Percentiles rank a stretch among this genome's conserved stretches.
Evolutionary conservation across 75 land plant species (phyloP).

Genomic region (Pinus taeda): DNA sequence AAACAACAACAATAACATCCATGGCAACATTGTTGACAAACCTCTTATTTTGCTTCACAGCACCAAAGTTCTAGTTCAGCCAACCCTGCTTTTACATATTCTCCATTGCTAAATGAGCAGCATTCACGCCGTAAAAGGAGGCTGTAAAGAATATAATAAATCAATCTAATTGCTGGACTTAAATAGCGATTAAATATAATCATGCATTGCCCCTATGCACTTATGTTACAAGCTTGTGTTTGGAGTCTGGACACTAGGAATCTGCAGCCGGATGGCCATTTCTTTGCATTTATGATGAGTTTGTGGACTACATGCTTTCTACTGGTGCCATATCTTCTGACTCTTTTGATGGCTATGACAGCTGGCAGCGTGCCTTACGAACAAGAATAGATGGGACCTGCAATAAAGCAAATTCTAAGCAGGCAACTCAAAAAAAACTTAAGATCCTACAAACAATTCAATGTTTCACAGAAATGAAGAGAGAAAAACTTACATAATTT

Average conservation of each 20-base stretch:
- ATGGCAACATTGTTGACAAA: conserved; percentile 11
- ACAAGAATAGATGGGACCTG: conserved; percentile 76
- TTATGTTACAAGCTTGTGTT: conserved; percentile 1
- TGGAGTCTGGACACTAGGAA: too few relatives aligned
- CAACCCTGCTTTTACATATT: conserved; percentile 96
- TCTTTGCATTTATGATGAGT: too few relatives aligned
- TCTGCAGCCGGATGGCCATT: too few relatives aligned
- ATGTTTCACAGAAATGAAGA: neutral
- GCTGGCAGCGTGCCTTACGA: conserved; percentile 25
- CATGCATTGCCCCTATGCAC: neutral
- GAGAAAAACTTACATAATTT: conserved; percentile 70
- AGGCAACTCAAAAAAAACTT: neutral
- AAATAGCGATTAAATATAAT: neutral
- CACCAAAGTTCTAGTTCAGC: conserved; percentile 96
- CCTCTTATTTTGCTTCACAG: conserved; percentile 86
- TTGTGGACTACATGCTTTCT: too few relatives aligned
- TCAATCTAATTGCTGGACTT: neutral
- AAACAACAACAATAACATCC: neutral
- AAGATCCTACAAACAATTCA: neutral
- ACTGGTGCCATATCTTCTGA: too few relatives aligned
- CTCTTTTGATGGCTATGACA: too few relatives aligned
- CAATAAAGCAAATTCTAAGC: neutral
- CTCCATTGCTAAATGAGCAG: conserved; percentile 97
- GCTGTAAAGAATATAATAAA: conserved; percentile 32
- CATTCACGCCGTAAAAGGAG: conserved; percentile 94